Evolutionary conservation across 1,284 basidiomycete species (phyloP).

Genomic region (Sporisorium reilianum): DNA sequence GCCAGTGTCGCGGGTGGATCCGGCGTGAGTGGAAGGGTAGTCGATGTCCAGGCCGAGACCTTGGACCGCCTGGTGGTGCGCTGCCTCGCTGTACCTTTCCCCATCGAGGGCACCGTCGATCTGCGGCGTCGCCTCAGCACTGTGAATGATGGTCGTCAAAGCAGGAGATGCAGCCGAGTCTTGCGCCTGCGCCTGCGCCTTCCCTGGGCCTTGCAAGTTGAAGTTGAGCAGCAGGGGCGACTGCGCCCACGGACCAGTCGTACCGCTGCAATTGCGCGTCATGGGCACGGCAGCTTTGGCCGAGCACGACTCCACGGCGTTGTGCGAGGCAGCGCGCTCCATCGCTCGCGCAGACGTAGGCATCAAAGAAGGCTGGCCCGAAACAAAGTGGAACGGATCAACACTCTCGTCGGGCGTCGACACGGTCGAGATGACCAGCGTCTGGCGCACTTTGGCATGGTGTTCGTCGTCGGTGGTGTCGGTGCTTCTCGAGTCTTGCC

Average conservation of each 20-base stretch:
- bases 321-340: conserved; percentile 23
- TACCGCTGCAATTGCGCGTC: conserved; percentile 43
- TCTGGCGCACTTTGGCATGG: conserved; percentile 12
- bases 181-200: neutral
- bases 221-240: conserved; percentile 43
- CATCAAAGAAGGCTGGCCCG: conserved; percentile 26
- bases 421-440: conserved; percentile 41
- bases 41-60: conserved; percentile 38
- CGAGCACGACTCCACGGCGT: conserved; percentile 6
- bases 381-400: conserved; percentile 24
- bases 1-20: neutral
- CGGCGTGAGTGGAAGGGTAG: conserved; percentile 4
- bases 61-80: conserved; percentile 4
- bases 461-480: conserved; percentile 32
- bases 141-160: conserved; percentile 37
- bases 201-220: neutral
- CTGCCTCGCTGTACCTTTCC: neutral
- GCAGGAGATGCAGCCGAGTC: conserved; percentile 25
- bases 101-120: neutral
- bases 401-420: conserved; percentile 33
- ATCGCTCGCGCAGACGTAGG: conserved; percentile 1
- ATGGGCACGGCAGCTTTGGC: conserved; percentile 14
- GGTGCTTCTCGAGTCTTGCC: conserved; percentile 40
- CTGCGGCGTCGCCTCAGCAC: conserved; percentile 24
- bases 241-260: conserved; percentile 50